These are phyloP conservation scores for Colletotrichum ledebouriae DNA, from an alignment of 2,329 filamentous ascomycete species.

Conservation along the genomic window DNA sequence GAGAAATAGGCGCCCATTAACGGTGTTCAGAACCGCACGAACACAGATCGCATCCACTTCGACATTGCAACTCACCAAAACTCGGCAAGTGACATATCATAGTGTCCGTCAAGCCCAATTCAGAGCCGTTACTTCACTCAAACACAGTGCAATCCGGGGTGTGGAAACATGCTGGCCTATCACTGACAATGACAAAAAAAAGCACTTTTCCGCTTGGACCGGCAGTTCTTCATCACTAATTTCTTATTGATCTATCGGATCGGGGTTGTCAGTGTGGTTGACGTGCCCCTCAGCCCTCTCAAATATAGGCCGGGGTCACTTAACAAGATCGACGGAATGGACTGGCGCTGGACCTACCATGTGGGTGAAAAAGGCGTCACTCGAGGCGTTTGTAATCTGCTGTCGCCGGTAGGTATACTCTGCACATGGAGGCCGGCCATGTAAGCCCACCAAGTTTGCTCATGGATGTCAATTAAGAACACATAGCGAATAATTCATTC, in stretches of 20 bases:
- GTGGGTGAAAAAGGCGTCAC: not conserved
- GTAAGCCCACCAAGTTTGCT: too few relatives aligned
- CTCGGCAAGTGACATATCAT: not conserved
- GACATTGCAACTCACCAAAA: not conserved
- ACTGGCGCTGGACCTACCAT: constrained; percentile 22
- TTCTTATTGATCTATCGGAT: constrained; percentile 36
- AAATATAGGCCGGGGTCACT: constrained; percentile 33
- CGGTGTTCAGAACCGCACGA: constrained; percentile 1
- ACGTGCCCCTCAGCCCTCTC: constrained; percentile 16
- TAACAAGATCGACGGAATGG: constrained; percentile 41
- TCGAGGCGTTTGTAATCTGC: constrained; percentile 13
- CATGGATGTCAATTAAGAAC: too few relatives aligned
- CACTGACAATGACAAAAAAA: constrained; percentile 6
- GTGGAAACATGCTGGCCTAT: constrained; percentile 7
- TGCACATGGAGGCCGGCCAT: not conserved
- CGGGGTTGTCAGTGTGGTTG: constrained; percentile 25
- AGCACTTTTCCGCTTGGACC: constrained; percentile 21
- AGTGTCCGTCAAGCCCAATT: not conserved
- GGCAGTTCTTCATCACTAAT: constrained; percentile 40
- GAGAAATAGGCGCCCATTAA: not conserved
- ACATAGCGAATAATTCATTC: too few relatives aligned
- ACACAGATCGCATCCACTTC: not conserved
- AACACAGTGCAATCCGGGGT: not conserved
- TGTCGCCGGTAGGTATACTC: not conserved
- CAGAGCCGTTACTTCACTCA: not conserved